Evolutionary conservation across 805 yeast species (phyloP).

Genomic region (Kazachstania taianensis): DNA sequence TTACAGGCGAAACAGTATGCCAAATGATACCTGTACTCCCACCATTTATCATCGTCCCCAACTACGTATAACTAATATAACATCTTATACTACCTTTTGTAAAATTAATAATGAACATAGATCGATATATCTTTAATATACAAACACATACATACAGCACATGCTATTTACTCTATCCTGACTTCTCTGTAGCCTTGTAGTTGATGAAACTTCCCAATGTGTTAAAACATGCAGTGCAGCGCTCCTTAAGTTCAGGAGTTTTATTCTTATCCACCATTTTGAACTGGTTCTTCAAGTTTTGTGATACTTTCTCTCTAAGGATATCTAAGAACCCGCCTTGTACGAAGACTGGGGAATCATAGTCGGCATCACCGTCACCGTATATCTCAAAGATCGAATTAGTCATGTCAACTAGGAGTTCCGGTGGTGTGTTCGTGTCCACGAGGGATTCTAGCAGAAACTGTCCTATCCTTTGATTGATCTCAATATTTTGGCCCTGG

Average conservation of each 20-base stretch:
- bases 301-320: slow-evolving; percentile 34
- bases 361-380: slow-evolving; percentile 58
- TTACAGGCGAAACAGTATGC: slow-evolving; percentile 75
- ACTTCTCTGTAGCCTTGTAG: slow-evolving; percentile 57
- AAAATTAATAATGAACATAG: no score
- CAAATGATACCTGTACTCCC: slow-evolving; percentile 20
- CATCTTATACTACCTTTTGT: no score
- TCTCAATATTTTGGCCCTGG: slow-evolving; percentile 33
- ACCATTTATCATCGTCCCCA: no score
- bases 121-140: no score
- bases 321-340: slow-evolving; percentile 35
- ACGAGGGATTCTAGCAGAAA: slow-evolving; percentile 32
- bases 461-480: slow-evolving; percentile 37
- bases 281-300: slow-evolving; percentile 41
- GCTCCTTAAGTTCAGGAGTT: slow-evolving; percentile 43
- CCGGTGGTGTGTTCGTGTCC: slow-evolving; percentile 22
- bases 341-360: slow-evolving; percentile 62
- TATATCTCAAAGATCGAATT: slow-evolving; percentile 68
- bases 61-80: slow-evolving; percentile 1
- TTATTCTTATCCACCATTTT: slow-evolving; percentile 61
- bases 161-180: no score
- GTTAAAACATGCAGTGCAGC: slow-evolving; percentile 54
- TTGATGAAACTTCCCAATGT: slow-evolving; percentile 69
- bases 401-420: slow-evolving; percentile 46
- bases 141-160: no score